A percentile compares a stretch with the other conserved stretches of the same genome.
These are phyloP conservation scores for Magnolia sinica DNA, from an alignment of 164 flowering plant species.

Conservation along the genomic window DNA sequence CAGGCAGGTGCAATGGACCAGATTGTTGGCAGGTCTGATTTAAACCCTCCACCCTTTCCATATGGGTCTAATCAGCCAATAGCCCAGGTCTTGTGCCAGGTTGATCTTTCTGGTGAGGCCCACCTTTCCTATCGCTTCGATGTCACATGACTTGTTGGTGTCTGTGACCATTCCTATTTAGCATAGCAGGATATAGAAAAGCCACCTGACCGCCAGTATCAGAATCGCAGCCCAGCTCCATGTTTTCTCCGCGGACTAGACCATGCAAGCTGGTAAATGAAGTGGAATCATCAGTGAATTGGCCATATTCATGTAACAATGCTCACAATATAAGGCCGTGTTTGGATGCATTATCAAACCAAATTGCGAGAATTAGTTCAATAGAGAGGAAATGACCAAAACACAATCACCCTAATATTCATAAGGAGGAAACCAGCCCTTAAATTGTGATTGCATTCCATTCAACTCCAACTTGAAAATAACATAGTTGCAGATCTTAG, in stretches of 20 bases:
- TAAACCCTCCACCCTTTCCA: no score
- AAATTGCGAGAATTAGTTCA: background rate
- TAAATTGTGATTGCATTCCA: background rate
- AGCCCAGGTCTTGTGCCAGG: background rate
- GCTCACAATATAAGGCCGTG: no score
- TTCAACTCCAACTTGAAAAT: background rate
- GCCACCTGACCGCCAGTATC: conserved; percentile 99
- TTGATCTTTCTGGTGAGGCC: background rate
- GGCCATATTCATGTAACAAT: background rate
- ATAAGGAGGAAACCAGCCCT: background rate
- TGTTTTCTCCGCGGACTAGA: conserved; percentile 91
- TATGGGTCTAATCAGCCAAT: no score
- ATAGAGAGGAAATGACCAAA: background rate
- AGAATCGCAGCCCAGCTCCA: conserved; percentile 99
- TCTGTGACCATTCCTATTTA: background rate
- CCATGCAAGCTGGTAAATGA: conserved; percentile 77
- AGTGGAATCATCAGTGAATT: background rate
- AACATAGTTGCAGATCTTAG: no score
- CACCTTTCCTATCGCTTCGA: background rate
- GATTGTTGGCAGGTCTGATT: no score
- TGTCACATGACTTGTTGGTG: background rate
- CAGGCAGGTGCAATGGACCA: no score
- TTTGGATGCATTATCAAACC: background rate
- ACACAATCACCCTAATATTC: background rate
- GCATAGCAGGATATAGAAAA: conserved; percentile 1